These are phyloP conservation scores for Cyberlindnera galapagoensis DNA, from an alignment of 805 yeast genomes.

Conservation along the genomic window DNA sequence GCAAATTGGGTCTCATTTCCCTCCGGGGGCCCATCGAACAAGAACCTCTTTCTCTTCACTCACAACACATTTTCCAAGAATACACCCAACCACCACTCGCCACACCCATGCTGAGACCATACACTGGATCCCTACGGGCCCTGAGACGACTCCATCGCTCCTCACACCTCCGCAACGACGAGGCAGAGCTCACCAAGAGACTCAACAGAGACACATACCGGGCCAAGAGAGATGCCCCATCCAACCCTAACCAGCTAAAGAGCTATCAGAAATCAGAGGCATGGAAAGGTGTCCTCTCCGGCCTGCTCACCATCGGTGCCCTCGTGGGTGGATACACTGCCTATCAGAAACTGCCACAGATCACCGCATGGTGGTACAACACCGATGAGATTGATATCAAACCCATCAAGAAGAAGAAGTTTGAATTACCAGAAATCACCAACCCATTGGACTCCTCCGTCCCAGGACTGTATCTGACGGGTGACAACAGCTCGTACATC, in stretches of 20 bases:
- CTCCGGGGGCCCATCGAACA: too few relatives aligned
- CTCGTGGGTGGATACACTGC: conserved; percentile 11
- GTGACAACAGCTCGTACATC: conserved; percentile 39
- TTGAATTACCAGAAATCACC: conserved; percentile 26
- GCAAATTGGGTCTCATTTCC: too few relatives aligned
- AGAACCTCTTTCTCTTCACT: too few relatives aligned
- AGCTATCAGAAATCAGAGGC: conserved; percentile 15
- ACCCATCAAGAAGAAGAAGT: conserved; percentile 16
- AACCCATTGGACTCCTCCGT: conserved; percentile 31
- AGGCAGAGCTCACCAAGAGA: conserved; percentile 25
- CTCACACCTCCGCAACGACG: too few relatives aligned
- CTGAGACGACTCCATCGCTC: too few relatives aligned
- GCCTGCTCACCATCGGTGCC: conserved; percentile 13
- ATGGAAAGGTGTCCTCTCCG: conserved; percentile 14
- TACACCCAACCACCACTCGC: too few relatives aligned
- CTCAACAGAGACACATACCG: conserved; percentile 23
- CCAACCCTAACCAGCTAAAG: conserved; percentile 15
- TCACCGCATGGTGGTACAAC: conserved; percentile 26
- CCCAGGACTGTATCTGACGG: conserved; percentile 64
- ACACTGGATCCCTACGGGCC: too few relatives aligned
- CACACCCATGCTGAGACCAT: too few relatives aligned
- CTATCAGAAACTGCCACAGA: conserved; percentile 22
- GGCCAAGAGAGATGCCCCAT: conserved; percentile 22
- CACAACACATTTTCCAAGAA: too few relatives aligned
- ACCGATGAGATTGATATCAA: conserved; percentile 19